Conservation (phyloP, 2,329 filamentous ascomycete genomes). For the Aspergillus fischeri region DNA sequence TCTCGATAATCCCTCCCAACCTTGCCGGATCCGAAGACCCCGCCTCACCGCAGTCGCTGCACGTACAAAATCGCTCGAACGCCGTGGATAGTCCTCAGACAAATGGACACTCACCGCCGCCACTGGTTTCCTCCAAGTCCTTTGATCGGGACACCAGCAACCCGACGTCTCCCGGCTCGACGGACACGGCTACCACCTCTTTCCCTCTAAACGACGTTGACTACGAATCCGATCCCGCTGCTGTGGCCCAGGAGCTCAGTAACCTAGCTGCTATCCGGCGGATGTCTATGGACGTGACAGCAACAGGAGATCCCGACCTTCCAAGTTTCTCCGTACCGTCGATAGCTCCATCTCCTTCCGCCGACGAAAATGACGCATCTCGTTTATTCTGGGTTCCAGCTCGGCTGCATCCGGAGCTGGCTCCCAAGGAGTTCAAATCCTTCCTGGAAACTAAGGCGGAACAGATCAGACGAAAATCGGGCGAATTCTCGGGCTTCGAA, state of each 20-base stretch:
- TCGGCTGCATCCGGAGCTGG: slow-evolving; percentile 86
- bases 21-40: slow-evolving; percentile 24
- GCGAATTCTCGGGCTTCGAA: slow-evolving; percentile 57
- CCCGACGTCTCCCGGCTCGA: slow-evolving; percentile 52
- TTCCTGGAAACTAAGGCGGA: slow-evolving; percentile 93
- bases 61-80: slow-evolving; percentile 31
- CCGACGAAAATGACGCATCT: slow-evolving; percentile 80
- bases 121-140: slow-evolving; percentile 24
- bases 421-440: slow-evolving; percentile 92
- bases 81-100: slow-evolving; percentile 22
- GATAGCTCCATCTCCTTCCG: slow-evolving; percentile 40
- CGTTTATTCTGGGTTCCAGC: slow-evolving; percentile 94
- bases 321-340: slow-evolving; percentile 43
- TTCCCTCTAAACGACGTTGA: slow-evolving; percentile 78
- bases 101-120: slow-evolving; percentile 32
- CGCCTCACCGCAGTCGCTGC: slow-evolving; percentile 25
- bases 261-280: slow-evolving; percentile 85
- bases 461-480: slow-evolving; percentile 78
- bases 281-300: slow-evolving; percentile 89
- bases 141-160: slow-evolving; percentile 44
- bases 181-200: slow-evolving; percentile 57
- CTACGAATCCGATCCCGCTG: slow-evolving; percentile 83
- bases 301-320: slow-evolving; percentile 55
- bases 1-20: slow-evolving; percentile 36
- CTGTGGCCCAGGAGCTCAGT: slow-evolving; percentile 86